These are phyloP conservation scores for Hypoxylon sp. DNA, from an alignment of 2,329 filamentous ascomycete species.

Conservation along the genomic window DNA sequence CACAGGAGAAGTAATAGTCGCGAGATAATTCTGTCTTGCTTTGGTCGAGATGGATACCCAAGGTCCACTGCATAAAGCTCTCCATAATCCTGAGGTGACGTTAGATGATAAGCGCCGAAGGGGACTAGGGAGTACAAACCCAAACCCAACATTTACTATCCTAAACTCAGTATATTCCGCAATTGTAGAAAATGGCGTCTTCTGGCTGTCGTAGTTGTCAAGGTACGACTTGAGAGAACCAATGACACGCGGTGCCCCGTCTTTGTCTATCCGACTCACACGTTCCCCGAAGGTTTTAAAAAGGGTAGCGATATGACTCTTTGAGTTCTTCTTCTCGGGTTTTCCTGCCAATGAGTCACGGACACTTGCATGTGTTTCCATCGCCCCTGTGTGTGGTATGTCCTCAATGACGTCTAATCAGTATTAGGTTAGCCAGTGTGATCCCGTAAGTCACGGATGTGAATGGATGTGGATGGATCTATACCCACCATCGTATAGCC, in stretches of 20 bases:
- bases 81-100: constrained; percentile 11
- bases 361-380: constrained; percentile 9
- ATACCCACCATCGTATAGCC: constrained; percentile 14
- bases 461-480: background rate
- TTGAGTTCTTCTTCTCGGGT: constrained; percentile 9
- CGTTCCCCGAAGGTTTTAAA: constrained; percentile 13
- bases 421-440: background rate
- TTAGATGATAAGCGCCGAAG: background rate
- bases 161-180: constrained; percentile 16
- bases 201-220: constrained; percentile 15
- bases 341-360: constrained; percentile 12
- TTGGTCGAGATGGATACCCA: constrained; percentile 10
- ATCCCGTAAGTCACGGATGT: background rate
- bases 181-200: constrained; percentile 7
- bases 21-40: constrained; percentile 6
- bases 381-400: constrained; percentile 5
- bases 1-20: constrained; percentile 8
- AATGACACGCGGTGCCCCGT: constrained; percentile 14
- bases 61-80: constrained; percentile 18
- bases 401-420: constrained; percentile 13
- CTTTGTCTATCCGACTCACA: constrained; percentile 4
- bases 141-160: constrained; percentile 13
- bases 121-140: constrained; percentile 8
- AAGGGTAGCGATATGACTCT: constrained; percentile 10
- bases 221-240: constrained; percentile 9